Evolutionary conservation across 345 rosid species (phyloP).

Genomic region (Microcos paniculata): DNA sequence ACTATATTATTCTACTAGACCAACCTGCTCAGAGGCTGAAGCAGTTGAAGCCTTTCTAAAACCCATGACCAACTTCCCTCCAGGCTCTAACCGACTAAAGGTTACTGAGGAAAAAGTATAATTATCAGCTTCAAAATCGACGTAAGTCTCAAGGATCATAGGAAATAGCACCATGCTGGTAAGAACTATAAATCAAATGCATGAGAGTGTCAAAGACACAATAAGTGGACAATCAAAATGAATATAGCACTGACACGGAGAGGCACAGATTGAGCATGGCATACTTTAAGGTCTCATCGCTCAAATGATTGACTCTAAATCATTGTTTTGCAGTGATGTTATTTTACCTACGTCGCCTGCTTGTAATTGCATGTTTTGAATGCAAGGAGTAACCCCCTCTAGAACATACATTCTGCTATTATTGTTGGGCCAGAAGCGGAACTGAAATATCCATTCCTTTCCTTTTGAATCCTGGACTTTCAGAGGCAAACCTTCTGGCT

Average conservation of each 20-base stretch:
- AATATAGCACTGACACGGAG: background rate
- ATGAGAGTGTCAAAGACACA: constrained; percentile 10
- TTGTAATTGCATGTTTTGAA: constrained; percentile 91
- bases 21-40: constrained; percentile 84
- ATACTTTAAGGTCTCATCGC: background rate
- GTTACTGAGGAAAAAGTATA: constrained; percentile 57
- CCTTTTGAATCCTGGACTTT: constrained; percentile 92
- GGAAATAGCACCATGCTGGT: constrained; percentile 13
- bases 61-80: constrained; percentile 93
- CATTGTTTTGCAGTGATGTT: constrained; percentile 9
- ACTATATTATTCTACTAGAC: constrained; percentile 12
- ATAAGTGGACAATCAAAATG: background rate
- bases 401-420: constrained; percentile 93
- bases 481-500: constrained; percentile 91
- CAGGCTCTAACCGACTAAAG: constrained; percentile 91
- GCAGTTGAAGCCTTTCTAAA: constrained; percentile 79
- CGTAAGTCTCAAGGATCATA: constrained; percentile 17
- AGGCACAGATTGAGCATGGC: background rate
- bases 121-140: constrained; percentile 29
- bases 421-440: constrained; percentile 94
- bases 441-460: constrained; percentile 92
- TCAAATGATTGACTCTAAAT: background rate
- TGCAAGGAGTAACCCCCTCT: constrained; percentile 92
- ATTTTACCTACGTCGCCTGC: constrained; percentile 92
- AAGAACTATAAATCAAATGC: constrained; percentile 17